Evolutionary conservation across 108 stramenopile genomes (phyloP).

Genomic region (Thalassiosira profunda): DNA sequence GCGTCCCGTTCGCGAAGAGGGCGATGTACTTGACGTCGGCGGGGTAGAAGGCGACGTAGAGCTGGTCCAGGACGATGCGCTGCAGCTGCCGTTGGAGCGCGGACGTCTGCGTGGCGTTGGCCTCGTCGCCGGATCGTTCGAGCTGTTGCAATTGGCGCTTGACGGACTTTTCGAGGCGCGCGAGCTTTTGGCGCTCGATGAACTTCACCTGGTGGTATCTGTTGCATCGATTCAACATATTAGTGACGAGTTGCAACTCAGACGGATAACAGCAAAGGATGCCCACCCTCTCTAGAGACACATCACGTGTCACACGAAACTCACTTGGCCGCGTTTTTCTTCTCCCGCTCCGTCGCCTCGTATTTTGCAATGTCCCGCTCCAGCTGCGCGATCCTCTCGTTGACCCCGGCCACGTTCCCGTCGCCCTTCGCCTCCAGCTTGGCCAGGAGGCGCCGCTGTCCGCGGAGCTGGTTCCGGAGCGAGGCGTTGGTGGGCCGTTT

Average conservation of each 20-base stretch:
- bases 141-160: slow-evolving; percentile 42
- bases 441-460: slow-evolving; percentile 62
- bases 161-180: slow-evolving; percentile 58
- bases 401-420: slow-evolving; percentile 15
- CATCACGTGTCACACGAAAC: slow-evolving; percentile 6
- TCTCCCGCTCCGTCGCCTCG: slow-evolving; percentile 58
- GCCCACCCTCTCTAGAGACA: slow-evolving; percentile 14
- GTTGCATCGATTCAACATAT: neutral
- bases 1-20: slow-evolving; percentile 61
- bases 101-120: neutral
- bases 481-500: slow-evolving; percentile 46
- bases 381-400: slow-evolving; percentile 47
- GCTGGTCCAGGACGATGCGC: slow-evolving; percentile 72
- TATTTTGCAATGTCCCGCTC: slow-evolving; percentile 51
- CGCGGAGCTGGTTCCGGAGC: slow-evolving; percentile 69
- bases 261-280: neutral
- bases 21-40: slow-evolving; percentile 75
- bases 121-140: neutral
- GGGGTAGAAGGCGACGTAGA: slow-evolving; percentile 83
- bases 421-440: slow-evolving; percentile 36
- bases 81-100: slow-evolving; percentile 51
- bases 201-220: slow-evolving; percentile 86
- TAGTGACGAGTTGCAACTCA: too few species aligned
- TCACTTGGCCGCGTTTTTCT: slow-evolving; percentile 56
- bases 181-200: slow-evolving; percentile 83